Base-by-base conservation (phyloP, 768 basidiomycete genomes). In the Kwoniella europaea region DNA sequence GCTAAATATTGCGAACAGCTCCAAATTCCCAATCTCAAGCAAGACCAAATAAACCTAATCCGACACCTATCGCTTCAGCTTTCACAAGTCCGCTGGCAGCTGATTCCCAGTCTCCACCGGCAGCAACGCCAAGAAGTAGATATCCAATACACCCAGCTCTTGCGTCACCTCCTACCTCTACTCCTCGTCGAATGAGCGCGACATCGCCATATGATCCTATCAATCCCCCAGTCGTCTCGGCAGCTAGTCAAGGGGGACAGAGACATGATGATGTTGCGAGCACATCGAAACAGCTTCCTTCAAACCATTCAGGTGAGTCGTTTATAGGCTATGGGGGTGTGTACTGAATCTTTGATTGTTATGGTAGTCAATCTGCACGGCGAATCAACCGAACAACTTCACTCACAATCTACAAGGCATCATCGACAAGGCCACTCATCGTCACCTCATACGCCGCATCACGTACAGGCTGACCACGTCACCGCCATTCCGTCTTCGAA, bases 91-190 rank as follows among this genome's bases (percentile, higher is more conserved):
- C 27, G 4, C 7, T 2, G 27, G 24, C 43, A n/a, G 5, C 18
- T 27, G 15, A 27, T 27, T n/a, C 50, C 18, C 15, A 43, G 7
- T 15, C 41, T 24, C 5, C 58, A 2, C 13, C 12, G 6, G 2
- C 59, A 42, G 42, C 41, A 16, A 27, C 62, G 5, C 61, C 57
- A 2, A 27, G 20, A 41, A 71, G 55, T n/a, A 54, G 73, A n/a
- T 55, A 71, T 22, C 70, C 67, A 7, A 73, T 77, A 6, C 68
- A 69, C 60, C 72, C 77, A 41, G 75, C 72, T 29, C 63, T 78
- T 7, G 74, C 74, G 20, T 78, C 77, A 15, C 77, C 75, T 35
- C 72, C 75, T 12, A 71, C 35, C 16, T 63, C 71, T 2, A 55
- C 74, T 18, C 68, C 71, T 24, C 50, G 61, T 3, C 42, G 29